Evolutionary conservation across 202 grass and related monocot species (phyloP), one percentile per base, ranked within the genome.

Genomic region (Brachypodium distachyon): DNA sequence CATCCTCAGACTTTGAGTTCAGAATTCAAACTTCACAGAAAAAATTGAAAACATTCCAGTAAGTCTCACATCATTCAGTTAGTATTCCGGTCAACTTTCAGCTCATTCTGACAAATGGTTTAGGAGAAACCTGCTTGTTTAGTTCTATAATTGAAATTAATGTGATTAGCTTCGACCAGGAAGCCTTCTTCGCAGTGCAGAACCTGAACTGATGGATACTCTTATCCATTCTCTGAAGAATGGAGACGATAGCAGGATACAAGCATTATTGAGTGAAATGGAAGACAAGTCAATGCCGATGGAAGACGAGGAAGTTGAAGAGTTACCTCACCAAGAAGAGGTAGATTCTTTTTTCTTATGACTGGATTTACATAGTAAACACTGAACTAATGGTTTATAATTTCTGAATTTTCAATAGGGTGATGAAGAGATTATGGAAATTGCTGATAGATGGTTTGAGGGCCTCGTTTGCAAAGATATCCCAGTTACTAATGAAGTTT

Each of bases 201-300:
- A 90, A 68, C 95, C 91, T 39, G 89, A 98, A 78, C 61, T 98
- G 77, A 94, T 98, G 91, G 95, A 98, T 84, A 82, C 85, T 81
- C 80, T 98, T 78, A 90, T 98, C 86, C 84, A 95, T 60, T 83
- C 89, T 50, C 90, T 76, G 46, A 98, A 94, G 79, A 85, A 92
- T 84, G 89, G 91, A 33, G 91, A 88, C 74, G 84, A 83, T 36
- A 84, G 70, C 67, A 86, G 61, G 62, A n/a, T 94, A 50, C 66
- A 86, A 58, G 47, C 73, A 51, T 88, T 94, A 68, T 36, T 49
- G 37, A 76, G 72, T 84, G 67, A 83, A 29, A 41, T 47, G 25
- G 64, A 43, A 77, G 43, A 74, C 28, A 58, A 47, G 41, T 46
- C 50, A 49, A 36, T 49, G 12, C 16, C 46, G 36, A 61, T 56